Evolutionary conservation across 176 grass and related monocot species (phyloP).

Genomic region (Raddia distichophylla): DNA sequence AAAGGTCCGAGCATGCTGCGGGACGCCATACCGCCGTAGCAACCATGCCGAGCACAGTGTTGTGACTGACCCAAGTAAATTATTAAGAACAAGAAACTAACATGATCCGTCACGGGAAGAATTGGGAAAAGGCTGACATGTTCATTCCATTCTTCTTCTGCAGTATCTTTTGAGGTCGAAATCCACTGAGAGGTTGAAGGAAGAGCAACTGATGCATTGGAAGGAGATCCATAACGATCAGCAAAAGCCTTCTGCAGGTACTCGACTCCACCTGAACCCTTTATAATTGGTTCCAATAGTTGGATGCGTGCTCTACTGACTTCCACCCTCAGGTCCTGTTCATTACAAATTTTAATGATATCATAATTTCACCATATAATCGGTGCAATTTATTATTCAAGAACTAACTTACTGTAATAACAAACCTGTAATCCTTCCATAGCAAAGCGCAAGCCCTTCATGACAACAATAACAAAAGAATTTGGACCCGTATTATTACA

Average conservation of each 20-base stretch:
- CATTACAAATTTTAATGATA: neutral
- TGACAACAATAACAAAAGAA: slow-evolving; percentile 65
- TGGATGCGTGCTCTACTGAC: slow-evolving; percentile 74
- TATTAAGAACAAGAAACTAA: slow-evolving; percentile 43
- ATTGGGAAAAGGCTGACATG: slow-evolving; percentile 54
- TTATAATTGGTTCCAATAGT: slow-evolving; percentile 75
- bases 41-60: neutral
- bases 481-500: slow-evolving; percentile 44
- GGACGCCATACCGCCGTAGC: too few relatives aligned
- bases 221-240: slow-evolving; percentile 68
- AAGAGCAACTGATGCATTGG: slow-evolving; percentile 46
- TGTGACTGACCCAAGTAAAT: neutral
- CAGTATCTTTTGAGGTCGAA: slow-evolving; percentile 47
- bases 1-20: too few relatives aligned
- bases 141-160: slow-evolving; percentile 85
- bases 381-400: slow-evolving; percentile 40
- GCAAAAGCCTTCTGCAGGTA: slow-evolving; percentile 87
- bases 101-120: slow-evolving; percentile 55
- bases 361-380: slow-evolving; percentile 22
- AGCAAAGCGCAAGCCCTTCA: slow-evolving; percentile 83
- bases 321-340: slow-evolving; percentile 78
- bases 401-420: slow-evolving; percentile 10
- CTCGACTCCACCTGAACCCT: slow-evolving; percentile 77
- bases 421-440: slow-evolving; percentile 88
- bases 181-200: slow-evolving; percentile 71